Percentiles rank a stretch among this genome's conserved stretches.
These are phyloP conservation scores for Cicer cuneatum DNA, from an alignment of 306 rosid genomes.

Conservation along the genomic window DNA sequence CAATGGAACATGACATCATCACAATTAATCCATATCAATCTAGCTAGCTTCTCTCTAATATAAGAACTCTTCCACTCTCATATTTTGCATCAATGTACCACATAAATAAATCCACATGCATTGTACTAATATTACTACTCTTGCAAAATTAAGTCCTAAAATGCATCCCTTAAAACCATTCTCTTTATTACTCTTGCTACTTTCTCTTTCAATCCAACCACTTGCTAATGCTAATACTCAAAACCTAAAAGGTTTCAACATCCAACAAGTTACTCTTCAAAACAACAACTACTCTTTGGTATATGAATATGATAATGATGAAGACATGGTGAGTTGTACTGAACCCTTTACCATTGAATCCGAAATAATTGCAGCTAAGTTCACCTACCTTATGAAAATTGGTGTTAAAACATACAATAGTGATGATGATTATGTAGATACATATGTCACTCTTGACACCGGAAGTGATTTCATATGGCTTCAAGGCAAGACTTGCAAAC, in stretches of 20 bases:
- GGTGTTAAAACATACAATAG: neutral
- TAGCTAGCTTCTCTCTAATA: neutral
- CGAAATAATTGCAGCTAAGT: neutral
- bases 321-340: neutral
- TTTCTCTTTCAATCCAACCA: neutral
- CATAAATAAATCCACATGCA: neutral
- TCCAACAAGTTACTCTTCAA: neutral
- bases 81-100: no score
- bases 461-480: constrained; percentile 20
- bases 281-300: neutral
- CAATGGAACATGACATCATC: neutral
- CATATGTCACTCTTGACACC: neutral
- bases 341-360: neutral
- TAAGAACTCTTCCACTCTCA: neutral
- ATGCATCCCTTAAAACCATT: neutral
- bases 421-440: no score
- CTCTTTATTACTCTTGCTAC: neutral
- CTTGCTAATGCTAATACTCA: neutral
- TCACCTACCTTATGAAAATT: neutral
- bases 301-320: neutral
- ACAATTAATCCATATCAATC: neutral
- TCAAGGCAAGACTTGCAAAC: neutral
- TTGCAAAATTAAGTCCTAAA: neutral
- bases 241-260: neutral
- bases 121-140: neutral